Evolutionary conservation across 2,329 filamentous ascomycete species (phyloP), one percentile per base, ranked within the genome.

Genomic region (Sporothrix inflata): DNA sequence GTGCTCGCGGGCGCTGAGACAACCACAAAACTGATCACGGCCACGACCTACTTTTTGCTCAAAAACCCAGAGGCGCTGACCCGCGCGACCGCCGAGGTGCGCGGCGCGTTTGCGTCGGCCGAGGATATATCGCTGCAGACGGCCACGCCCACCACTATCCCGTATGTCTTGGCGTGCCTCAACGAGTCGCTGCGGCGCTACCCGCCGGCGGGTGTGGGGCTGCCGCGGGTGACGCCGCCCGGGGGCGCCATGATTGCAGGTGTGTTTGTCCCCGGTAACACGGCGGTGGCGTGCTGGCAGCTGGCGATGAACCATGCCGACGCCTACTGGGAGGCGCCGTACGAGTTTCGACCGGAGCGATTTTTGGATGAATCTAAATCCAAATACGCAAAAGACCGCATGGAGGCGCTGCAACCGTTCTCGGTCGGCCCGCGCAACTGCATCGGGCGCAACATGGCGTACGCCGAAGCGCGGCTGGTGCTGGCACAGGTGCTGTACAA

Each of bases 101-200:
- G 61, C 12, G 24, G 42, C 38, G 61, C 61, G 7, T 66, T 66
- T 27, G 24, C 21, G 7, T 66, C 61, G 24, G 61, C 57, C 40
- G 21, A 66, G n/a, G 61, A 47, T 4, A 66, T 66, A 11, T 30
- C 61, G 3, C 3, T 66, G 61, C 14, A 30, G 21, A 27, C 61
- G 24, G 61, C 61, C 38, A 66, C 61, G 14, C 3, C 61, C 1
- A 47, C 61, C 7, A 66, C 61, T 1, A 47, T 66, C 19, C 61
- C 61, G 11, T 66, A 30, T 47, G 40, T 66, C 14, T 16, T 66
- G 61, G 61, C 61, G 5, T 66, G 61, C 21, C 21, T 66, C 40
- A 66, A 66, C 61, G 61, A 66, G 40, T 47, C 61, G 5, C 61
- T 66, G 61, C 40, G 61, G 21, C 61, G 61, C 14, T 66, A 66